phyloP scores from a whole-genome alignment of 768 basidiomycete genomes.

The Pleurotus pulmonarius region DNA sequence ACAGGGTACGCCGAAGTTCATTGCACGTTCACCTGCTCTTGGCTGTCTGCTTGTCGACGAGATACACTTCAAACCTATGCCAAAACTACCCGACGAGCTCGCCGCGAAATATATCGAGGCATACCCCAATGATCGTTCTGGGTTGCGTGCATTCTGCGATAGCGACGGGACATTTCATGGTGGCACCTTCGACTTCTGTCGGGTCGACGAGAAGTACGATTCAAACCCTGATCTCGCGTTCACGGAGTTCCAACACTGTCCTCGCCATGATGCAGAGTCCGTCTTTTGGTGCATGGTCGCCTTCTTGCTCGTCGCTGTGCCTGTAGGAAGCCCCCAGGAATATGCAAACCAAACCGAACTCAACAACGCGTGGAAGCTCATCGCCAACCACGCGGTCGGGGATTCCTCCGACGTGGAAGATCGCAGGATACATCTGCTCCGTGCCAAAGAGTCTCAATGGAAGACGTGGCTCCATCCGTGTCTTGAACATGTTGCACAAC shows the following conservation, averaged over 20 bases:
- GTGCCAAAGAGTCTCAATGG: not conserved
- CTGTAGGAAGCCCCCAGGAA: not conserved
- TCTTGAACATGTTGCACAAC: not conserved
- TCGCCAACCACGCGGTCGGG: too few species aligned
- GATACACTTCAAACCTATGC: not conserved
- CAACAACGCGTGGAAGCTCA: too few species aligned
- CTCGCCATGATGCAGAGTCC: slow-evolving; percentile 7
- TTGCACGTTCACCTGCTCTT: slow-evolving; percentile 1
- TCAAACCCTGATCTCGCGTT: not conserved
- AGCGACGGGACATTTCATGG: not conserved
- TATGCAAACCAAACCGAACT: too few species aligned
- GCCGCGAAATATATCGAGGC: not conserved
- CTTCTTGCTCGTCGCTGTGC: not conserved
- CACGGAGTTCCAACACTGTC: not conserved
- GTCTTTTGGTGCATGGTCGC: slow-evolving; percentile 4
- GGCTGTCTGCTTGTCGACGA: not conserved
- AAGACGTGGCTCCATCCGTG: not conserved
- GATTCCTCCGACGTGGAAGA: too few species aligned
- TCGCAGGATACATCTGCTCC: too few species aligned
- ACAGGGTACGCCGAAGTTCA: slow-evolving; percentile 4
- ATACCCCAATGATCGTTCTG: too few species aligned
- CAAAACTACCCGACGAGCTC: not conserved
- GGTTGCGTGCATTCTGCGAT: too few species aligned
- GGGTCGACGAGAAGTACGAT: not conserved
- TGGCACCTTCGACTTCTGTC: not conserved